phyloP scores from a whole-genome alignment of 2,329 filamentous ascomycete genomes.

The Ophiostoma sp. region DNA sequence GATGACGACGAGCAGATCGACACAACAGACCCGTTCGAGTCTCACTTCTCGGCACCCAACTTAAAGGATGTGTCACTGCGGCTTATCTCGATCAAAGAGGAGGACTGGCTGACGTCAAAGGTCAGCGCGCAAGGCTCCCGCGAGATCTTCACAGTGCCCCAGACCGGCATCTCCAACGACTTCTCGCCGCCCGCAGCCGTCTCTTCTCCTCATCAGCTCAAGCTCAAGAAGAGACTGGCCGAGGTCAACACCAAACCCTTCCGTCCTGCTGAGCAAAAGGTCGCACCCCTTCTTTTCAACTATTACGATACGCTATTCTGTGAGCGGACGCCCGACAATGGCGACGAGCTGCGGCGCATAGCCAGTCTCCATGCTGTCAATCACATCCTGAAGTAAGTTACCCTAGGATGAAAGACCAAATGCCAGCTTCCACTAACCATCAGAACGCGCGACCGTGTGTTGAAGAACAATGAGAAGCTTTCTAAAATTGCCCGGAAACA shows the following conservation, averaged over 20 bases:
- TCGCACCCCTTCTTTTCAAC: slow-evolving; percentile 70
- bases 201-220: slow-evolving; percentile 42
- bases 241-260: slow-evolving; percentile 51
- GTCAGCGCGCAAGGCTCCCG: slow-evolving; percentile 43
- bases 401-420: no score
- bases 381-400: slow-evolving; percentile 68
- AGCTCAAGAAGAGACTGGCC: slow-evolving; percentile 66
- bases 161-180: slow-evolving; percentile 34
- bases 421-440: no score
- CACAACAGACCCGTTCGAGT: slow-evolving; percentile 66
- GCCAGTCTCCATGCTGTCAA: slow-evolving; percentile 81
- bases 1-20: slow-evolving; percentile 47
- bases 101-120: slow-evolving; percentile 49
- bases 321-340: slow-evolving; percentile 63
- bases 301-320: slow-evolving; percentile 79
- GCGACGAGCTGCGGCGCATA: slow-evolving; percentile 62
- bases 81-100: slow-evolving; percentile 46
- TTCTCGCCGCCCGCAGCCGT: slow-evolving; percentile 35
- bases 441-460: slow-evolving; percentile 72
- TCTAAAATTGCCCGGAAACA: slow-evolving; percentile 43
- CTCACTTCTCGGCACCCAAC: slow-evolving; percentile 68
- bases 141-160: slow-evolving; percentile 44
- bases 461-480: slow-evolving; percentile 85
- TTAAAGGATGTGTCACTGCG: slow-evolving; percentile 52
- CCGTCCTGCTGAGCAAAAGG: slow-evolving; percentile 54